Percentiles rank a stretch among this genome's conserved stretches.
Conservation (phyloP, 768 basidiomycete species). For the Neoboletus subvelutipes region DNA sequence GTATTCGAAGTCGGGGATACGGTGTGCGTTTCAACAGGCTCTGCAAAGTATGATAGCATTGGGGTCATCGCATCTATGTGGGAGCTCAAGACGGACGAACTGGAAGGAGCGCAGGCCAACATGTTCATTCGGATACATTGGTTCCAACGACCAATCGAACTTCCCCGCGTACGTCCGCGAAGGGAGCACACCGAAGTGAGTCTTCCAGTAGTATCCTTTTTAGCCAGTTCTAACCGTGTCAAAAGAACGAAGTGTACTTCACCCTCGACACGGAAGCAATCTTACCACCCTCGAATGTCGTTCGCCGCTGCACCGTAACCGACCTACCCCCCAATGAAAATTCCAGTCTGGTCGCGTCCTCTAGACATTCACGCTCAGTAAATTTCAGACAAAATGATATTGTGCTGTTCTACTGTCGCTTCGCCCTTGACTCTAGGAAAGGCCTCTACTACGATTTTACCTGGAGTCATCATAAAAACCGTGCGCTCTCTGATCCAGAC, state of each 20-base stretch:
- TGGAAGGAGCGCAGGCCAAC: slow-evolving; percentile 32
- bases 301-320: slow-evolving; percentile 51
- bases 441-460: slow-evolving; percentile 63
- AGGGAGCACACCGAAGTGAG: slow-evolving; percentile 61
- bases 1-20: slow-evolving; percentile 63
- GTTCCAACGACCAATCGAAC: slow-evolving; percentile 68
- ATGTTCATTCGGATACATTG: slow-evolving; percentile 69
- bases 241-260: slow-evolving; percentile 77
- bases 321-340: slow-evolving; percentile 22
- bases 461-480: slow-evolving; percentile 51
- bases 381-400: slow-evolving; percentile 19
- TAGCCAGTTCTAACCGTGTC: neutral
- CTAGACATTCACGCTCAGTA: slow-evolving; percentile 14
- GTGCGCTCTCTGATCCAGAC: slow-evolving; percentile 34
- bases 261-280: slow-evolving; percentile 49
- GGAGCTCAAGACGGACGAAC: slow-evolving; percentile 41
- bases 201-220: neutral
- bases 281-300: slow-evolving; percentile 50
- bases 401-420: slow-evolving; percentile 51
- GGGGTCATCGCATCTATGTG: slow-evolving; percentile 73
- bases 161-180: slow-evolving; percentile 58
- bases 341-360: slow-evolving; percentile 7
- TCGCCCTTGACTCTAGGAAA: slow-evolving; percentile 56
- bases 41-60: slow-evolving; percentile 53
- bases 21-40: slow-evolving; percentile 52